Evolutionary conservation across 306 rosid genomes (phyloP).

Genomic region (Mucuna pruriens): DNA sequence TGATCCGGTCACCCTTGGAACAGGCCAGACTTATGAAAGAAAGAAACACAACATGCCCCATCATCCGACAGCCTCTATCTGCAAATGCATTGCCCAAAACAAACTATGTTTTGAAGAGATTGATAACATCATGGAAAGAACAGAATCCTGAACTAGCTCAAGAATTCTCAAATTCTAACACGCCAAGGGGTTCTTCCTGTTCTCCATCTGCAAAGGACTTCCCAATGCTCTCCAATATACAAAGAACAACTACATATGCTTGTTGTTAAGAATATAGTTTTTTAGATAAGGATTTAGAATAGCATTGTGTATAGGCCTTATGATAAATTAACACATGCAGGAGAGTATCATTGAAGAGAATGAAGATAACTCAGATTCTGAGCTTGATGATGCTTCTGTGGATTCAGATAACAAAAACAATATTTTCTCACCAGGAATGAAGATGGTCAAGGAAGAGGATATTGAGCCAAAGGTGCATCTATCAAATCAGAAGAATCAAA

Average conservation of each 20-base stretch:
- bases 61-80: conserved; percentile 76
- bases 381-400: conserved; percentile 52
- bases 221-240: conserved; percentile 45
- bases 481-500: conserved; percentile 51
- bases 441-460: conserved; percentile 48
- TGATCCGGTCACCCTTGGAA: conserved; percentile 96
- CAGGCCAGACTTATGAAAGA: conserved; percentile 95
- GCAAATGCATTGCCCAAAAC: conserved; percentile 75
- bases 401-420: conserved; percentile 47
- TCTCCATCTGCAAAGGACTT: conserved; percentile 53
- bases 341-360: conserved; percentile 59
- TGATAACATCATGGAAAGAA: conserved; percentile 91
- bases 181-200: conserved; percentile 55
- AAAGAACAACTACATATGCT: conserved; percentile 33
- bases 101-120: conserved; percentile 91
- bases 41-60: conserved; percentile 90
- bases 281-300: conserved; percentile 1
- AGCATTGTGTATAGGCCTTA: conserved; percentile 23
- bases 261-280: conserved; percentile 19
- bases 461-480: conserved; percentile 39
- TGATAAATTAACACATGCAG: conserved; percentile 50
- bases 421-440: conserved; percentile 44
- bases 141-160: conserved; percentile 77
- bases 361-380: conserved; percentile 65
- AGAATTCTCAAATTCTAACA: conserved; percentile 62